phyloP scores from a whole-genome alignment of 2,329 filamentous ascomycete species.

The Aureobasidium sp. region DNA sequence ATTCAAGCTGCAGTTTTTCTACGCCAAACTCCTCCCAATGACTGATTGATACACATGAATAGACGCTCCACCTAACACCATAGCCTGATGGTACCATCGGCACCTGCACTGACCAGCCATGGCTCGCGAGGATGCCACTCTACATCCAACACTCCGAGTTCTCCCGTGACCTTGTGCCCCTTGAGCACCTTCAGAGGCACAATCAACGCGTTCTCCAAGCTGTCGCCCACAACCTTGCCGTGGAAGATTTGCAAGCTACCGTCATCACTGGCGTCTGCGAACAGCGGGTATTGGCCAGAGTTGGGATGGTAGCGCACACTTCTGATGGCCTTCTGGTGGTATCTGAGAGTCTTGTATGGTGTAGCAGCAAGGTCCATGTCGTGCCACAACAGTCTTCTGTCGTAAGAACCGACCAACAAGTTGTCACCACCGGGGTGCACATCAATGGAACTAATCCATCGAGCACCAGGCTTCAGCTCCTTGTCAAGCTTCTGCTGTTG shows the following conservation, averaged over 20 bases:
- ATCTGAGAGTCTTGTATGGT: conserved; percentile 94
- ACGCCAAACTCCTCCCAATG: conserved; percentile 15
- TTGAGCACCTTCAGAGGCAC: conserved; percentile 91
- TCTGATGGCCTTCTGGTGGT: conserved; percentile 87
- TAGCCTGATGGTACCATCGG: conserved; percentile 84
- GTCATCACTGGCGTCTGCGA: conserved; percentile 92
- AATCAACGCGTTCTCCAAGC: conserved; percentile 94
- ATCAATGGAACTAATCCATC: conserved; percentile 91
- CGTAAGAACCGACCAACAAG: conserved; percentile 88
- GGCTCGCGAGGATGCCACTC: conserved; percentile 94
- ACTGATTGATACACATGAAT: background rate
- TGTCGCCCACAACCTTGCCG: conserved; percentile 85
- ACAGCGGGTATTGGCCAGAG: conserved; percentile 63
- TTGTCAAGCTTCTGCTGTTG: conserved; percentile 87
- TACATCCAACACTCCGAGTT: conserved; percentile 84
- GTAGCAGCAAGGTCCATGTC: conserved; percentile 85
- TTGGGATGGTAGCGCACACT: conserved; percentile 75
- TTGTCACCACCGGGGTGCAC: conserved; percentile 92
- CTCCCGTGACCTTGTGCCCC: conserved; percentile 79
- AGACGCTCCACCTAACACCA: conserved; percentile 51
- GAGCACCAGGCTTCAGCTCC: conserved; percentile 84
- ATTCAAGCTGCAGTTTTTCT: conserved; percentile 1
- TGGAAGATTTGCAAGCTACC: conserved; percentile 95
- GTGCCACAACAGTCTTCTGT: conserved; percentile 90
- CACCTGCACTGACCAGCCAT: conserved; percentile 90